A percentile compares a stretch with the other conserved stretches of the same genome.
Conservation (phyloP, 768 basidiomycete species). For the Rhizopogon sp. region DNA sequence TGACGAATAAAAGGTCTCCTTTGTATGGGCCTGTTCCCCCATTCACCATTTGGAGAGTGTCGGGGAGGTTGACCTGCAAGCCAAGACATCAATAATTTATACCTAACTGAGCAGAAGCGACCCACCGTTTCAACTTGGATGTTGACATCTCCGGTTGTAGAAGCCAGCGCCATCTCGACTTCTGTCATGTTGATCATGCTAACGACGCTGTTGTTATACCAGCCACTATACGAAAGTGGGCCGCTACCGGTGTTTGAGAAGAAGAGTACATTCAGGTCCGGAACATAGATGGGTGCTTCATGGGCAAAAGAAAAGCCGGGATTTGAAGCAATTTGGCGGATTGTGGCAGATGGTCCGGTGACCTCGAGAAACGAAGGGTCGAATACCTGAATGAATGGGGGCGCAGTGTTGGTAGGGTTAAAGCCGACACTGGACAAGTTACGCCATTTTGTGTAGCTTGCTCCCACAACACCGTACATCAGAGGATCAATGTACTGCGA, state of each 20-base stretch:
- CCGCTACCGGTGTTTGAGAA: slow-evolving; percentile 72
- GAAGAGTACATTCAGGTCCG: slow-evolving; percentile 53
- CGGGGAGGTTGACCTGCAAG: slow-evolving; percentile 50
- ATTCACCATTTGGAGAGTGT: slow-evolving; percentile 65
- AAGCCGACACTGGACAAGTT: slow-evolving; percentile 34
- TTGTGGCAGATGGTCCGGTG: slow-evolving; percentile 49
- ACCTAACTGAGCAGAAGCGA: background rate
- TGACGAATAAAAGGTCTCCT: slow-evolving; percentile 54
- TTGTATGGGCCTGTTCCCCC: slow-evolving; percentile 62
- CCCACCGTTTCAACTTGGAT: slow-evolving; percentile 41
- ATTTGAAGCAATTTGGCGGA: slow-evolving; percentile 56
- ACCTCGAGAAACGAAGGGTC: slow-evolving; percentile 47
- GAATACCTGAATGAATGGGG: slow-evolving; percentile 54
- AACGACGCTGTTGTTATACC: slow-evolving; percentile 59
- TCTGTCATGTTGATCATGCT: slow-evolving; percentile 58
- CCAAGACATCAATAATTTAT: background rate
- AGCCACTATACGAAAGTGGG: slow-evolving; percentile 53
- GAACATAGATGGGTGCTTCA: slow-evolving; percentile 63
- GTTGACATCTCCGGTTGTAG: slow-evolving; percentile 34
- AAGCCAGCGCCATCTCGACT: slow-evolving; percentile 41
- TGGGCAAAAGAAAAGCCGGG: slow-evolving; percentile 65
- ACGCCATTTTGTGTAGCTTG: slow-evolving; percentile 29
- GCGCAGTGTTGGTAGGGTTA: slow-evolving; percentile 50
- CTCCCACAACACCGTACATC: slow-evolving; percentile 42
- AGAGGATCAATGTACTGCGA: slow-evolving; percentile 43